Percentiles rank a stretch among this genome's conserved stretches.
Evolutionary conservation across 306 rosid genomes (phyloP).

Genomic region (Phaseolus lunatus): DNA sequence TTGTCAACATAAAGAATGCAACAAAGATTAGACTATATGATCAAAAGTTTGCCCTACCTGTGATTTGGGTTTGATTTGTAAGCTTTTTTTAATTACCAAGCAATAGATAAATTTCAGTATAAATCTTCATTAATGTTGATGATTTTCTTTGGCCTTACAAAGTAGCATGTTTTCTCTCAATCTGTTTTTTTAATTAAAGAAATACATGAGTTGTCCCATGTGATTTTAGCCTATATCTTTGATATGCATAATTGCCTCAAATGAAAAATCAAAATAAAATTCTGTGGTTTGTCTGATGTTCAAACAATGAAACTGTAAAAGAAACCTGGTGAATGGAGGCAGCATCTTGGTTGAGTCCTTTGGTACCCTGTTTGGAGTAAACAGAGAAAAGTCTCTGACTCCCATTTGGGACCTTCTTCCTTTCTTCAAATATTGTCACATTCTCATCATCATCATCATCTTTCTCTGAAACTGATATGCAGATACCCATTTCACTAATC

Average conservation of each 20-base stretch:
- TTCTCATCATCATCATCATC: slow-evolving; percentile 55
- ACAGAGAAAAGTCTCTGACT: slow-evolving; percentile 50
- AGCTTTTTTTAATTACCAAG: too few species aligned
- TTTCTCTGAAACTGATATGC: slow-evolving; percentile 60
- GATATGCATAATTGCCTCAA: not conserved
- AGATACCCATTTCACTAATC: slow-evolving; percentile 67
- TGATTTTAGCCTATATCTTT: not conserved
- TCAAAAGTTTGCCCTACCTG: too few species aligned
- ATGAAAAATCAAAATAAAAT: not conserved
- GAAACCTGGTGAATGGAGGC: slow-evolving; percentile 72
- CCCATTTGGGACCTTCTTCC: slow-evolving; percentile 12
- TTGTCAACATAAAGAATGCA: too few species aligned
- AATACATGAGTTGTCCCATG: not conserved
- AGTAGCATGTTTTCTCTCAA: too few species aligned
- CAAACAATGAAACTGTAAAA: slow-evolving; percentile 2
- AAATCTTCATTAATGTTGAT: too few species aligned
- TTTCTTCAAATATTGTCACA: slow-evolving; percentile 45
- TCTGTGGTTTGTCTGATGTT: too few species aligned
- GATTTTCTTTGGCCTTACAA: too few species aligned
- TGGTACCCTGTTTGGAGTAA: slow-evolving; percentile 64
- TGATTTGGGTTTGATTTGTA: too few species aligned
- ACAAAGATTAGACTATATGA: too few species aligned
- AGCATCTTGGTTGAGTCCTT: slow-evolving; percentile 82
- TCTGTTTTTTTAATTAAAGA: too few species aligned
- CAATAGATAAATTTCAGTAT: too few species aligned